phyloP scores from a whole-genome alignment of 2,329 filamentous ascomycete species.

The Calycina marina region DNA sequence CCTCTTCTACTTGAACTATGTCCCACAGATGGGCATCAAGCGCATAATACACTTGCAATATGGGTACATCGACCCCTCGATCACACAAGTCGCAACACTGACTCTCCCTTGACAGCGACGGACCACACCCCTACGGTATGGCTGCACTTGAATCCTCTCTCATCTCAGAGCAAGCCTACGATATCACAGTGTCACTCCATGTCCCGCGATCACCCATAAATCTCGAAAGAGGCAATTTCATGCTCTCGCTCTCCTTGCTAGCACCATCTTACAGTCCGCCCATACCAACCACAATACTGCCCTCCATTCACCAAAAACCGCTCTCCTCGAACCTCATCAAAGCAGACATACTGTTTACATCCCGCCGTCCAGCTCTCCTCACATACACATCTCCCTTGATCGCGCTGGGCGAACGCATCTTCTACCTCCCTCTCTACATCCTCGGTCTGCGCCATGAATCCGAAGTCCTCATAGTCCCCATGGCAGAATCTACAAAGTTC shows the following conservation, averaged over 20 bases:
- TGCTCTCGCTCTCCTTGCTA: slow-evolving; percentile 68
- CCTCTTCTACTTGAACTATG: slow-evolving; percentile 54
- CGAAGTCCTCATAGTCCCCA: slow-evolving; percentile 45
- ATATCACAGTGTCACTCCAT: slow-evolving; percentile 59
- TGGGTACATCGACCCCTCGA: slow-evolving; percentile 27
- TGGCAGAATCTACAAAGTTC: slow-evolving; percentile 65
- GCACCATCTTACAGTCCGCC: slow-evolving; percentile 27
- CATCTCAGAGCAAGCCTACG: slow-evolving; percentile 65
- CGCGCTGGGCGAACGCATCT: slow-evolving; percentile 46
- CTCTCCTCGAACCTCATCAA: slow-evolving; percentile 4
- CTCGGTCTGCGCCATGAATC: slow-evolving; percentile 50
- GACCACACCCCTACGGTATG: slow-evolving; percentile 21
- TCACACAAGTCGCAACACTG: slow-evolving; percentile 3
- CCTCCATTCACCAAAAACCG: slow-evolving; percentile 2
- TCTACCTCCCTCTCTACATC: slow-evolving; percentile 55
- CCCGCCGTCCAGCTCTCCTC: slow-evolving; percentile 62
- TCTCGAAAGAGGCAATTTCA: slow-evolving; percentile 74
- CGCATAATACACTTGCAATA: slow-evolving; percentile 53
- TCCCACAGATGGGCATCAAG: slow-evolving; percentile 48
- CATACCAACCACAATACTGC: slow-evolving; percentile 17
- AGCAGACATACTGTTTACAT: slow-evolving; percentile 38
- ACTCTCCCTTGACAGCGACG: slow-evolving; percentile 22
- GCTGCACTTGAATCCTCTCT: slow-evolving; percentile 30
- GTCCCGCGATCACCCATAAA: slow-evolving; percentile 71
- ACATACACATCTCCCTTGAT: slow-evolving; percentile 62